Base-by-base conservation (phyloP, 2,329 filamentous ascomycete genomes). In the Colletotrichum kahawae region DNA sequence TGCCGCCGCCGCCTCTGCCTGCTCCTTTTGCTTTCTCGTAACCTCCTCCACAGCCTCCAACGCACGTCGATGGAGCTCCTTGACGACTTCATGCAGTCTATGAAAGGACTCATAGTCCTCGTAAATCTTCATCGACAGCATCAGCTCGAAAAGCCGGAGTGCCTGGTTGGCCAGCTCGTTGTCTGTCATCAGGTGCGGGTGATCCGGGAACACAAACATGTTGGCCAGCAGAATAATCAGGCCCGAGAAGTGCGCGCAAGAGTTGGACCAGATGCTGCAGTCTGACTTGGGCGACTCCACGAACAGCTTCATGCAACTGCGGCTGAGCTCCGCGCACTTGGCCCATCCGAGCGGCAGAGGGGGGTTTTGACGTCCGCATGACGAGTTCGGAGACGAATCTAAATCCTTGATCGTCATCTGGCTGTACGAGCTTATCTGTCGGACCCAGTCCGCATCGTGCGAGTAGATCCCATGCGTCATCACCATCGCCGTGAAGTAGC, bases 391-490 rank as follows among this genome's bases (percentile, higher is more conserved):
- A 24, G 8, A 16, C 24, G 36, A 24, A 16, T 79, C 78, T 56
- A 81, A 62, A 2, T 78, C 78, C 5, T 77, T 69, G 4, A 85
- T 79, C 3, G 79, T 77, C 2, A 77, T 76, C 8, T 71, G 78
- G 1, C 81, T 81, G 10, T 81, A 79, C 4, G 79, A 78, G 21
- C 80, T 81, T 2, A 86, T 79, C 4, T 77, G 76, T 66, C 81
- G 80, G 7, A 86, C 76, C 85, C 85, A 87, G 2, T 84, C 82
- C 0, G 83, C 81, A 6, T 83, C 79, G 10, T 81, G 74, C n/a
- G 82, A 84, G 33, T 84, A 86, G 3, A 87, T 79, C 2, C 86
- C 84, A 33, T 86, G 84, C 1, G 82, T 80, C 78, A 82, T 83
- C 12, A 83, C 79, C n/a, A 84, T 79, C 1, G 82, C 83, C 38